phyloP scores from a whole-genome alignment of 148 eudicot genomes.

The Suaeda aralocaspica region DNA sequence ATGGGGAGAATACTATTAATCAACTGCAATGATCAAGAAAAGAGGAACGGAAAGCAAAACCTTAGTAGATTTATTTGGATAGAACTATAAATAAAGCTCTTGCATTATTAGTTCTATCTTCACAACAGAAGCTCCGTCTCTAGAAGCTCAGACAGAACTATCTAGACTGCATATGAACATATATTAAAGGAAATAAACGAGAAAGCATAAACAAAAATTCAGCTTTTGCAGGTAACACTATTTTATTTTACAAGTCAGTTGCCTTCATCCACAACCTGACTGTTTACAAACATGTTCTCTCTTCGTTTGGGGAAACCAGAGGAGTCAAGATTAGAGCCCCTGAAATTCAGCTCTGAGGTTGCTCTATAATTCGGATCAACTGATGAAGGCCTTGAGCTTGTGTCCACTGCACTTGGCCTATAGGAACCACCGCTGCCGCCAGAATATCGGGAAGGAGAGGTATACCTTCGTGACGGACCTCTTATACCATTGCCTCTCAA shows the following conservation, averaged over 20 bases:
- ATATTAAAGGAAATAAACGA: slow-evolving; percentile 3
- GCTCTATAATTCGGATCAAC: slow-evolving; percentile 63
- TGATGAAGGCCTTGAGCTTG: slow-evolving; percentile 50
- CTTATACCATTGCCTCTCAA: slow-evolving; percentile 55
- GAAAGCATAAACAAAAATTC: slow-evolving; percentile 18
- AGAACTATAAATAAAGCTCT: not conserved
- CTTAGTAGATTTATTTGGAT: not conserved
- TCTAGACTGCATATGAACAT: slow-evolving; percentile 18
- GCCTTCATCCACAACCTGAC: slow-evolving; percentile 37
- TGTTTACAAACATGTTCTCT: slow-evolving; percentile 43
- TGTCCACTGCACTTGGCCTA: slow-evolving; percentile 49
- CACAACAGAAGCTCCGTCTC: not conserved
- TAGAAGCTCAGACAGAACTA: slow-evolving; percentile 10
- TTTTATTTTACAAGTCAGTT: slow-evolving; percentile 23
- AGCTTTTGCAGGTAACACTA: slow-evolving; percentile 5
- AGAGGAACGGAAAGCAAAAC: not conserved
- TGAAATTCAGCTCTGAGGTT: slow-evolving; percentile 65
- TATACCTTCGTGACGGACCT: slow-evolving; percentile 71
- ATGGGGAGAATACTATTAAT: too few species aligned
- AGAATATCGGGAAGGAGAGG: slow-evolving; percentile 73
- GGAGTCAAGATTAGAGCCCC: slow-evolving; percentile 68
- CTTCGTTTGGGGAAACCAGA: slow-evolving; percentile 62
- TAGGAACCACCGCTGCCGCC: slow-evolving; percentile 45
- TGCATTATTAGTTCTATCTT: slow-evolving; percentile 5
- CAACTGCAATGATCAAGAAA: not conserved